These are phyloP conservation scores for Perkinsela sp. DNA, from an alignment of 208 protist genomes.

Conservation along the genomic window DNA sequence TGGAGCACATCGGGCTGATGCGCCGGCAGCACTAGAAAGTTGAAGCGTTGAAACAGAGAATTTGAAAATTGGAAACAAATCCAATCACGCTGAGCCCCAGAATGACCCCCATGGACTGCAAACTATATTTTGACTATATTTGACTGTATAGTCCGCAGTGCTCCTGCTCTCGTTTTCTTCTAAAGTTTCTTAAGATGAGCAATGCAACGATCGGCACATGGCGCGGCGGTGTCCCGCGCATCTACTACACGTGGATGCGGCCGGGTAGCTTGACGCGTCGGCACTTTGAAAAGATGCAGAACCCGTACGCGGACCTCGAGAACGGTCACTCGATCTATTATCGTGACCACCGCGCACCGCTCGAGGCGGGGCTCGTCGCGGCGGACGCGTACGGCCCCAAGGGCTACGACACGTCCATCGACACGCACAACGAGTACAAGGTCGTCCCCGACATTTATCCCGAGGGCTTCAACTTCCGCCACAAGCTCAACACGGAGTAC, in stretches of 20 bases:
- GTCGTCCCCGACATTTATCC: slow-evolving; percentile 69
- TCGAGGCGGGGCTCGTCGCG: slow-evolving; percentile 43
- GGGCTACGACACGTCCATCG: slow-evolving; percentile 61
- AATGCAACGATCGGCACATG: slow-evolving; percentile 18
- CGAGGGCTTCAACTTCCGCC: slow-evolving; percentile 68
- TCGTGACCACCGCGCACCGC: slow-evolving; percentile 48
- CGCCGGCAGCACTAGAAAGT: too few relatives aligned
- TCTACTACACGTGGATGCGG: slow-evolving; percentile 70
- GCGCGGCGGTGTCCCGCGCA: slow-evolving; percentile 59
- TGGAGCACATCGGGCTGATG: too few relatives aligned
- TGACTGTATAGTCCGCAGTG: too few relatives aligned
- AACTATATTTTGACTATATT: too few relatives aligned
- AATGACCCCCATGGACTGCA: too few relatives aligned
- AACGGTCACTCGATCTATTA: slow-evolving; percentile 67
- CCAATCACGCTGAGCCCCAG: too few relatives aligned
- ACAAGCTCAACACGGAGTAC: slow-evolving; percentile 70
- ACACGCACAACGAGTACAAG: slow-evolving; percentile 69
- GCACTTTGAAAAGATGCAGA: slow-evolving; percentile 71
- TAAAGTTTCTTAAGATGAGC: neutral
- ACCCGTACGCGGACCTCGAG: slow-evolving; percentile 67
- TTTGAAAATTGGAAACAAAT: too few relatives aligned
- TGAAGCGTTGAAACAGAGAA: too few relatives aligned
- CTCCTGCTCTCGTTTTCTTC: too few relatives aligned
- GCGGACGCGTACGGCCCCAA: slow-evolving; percentile 62
- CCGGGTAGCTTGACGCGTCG: slow-evolving; percentile 54